Evolutionary conservation across 352 stramenopile genomes (phyloP), one percentile per base, ranked within the genome.

Genomic region (Salisapilia sapeloensis): DNA sequence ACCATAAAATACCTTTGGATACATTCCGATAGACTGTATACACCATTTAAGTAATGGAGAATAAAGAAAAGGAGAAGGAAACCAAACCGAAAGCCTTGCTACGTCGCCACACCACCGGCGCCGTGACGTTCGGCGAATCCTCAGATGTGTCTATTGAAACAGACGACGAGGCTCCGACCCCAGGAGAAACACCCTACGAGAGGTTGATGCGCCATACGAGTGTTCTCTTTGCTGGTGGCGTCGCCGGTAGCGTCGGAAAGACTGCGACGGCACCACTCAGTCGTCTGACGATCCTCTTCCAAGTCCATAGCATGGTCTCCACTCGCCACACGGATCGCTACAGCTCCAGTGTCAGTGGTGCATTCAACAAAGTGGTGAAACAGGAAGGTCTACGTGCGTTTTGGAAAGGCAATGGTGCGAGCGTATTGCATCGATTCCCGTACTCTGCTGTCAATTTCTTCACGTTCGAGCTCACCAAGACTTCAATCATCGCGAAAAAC

Each of bases 361-460:
- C 71, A 9, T 82, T 91, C 41, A 92, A 61, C 18, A 95, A 94
- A 49, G 76, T 97, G 38, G 53, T 96, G 21, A 82, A 94, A 50
- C 83, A 93, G 38, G 90, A 96, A 48, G 92, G 92, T 6, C 49
- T 89, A 9, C 40, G 83, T 10, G 76, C 82, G 35, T 66, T 98
- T 8, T 98, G 92, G 92, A 97, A 95, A 42, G 92, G 92, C 31
- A 98, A 98, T 44, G 90, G 89, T 18, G 93, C 90, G 15, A 96
- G 82, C 21, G 85, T 96, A 8, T 47, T 98, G 18, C 92, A 98
- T 54, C 72, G 92, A 12, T 97, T 98, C 55, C 92, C 92, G 30
- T 98, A 96, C 53, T 96, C 82, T 26, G 92, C 87, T 0, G 94
- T 97, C 41, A 97, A 98, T 40, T 98, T 98, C 53, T 96, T 89